Conservation (phyloP, 148 eudicot species). For the Chenopodium album region DNA sequence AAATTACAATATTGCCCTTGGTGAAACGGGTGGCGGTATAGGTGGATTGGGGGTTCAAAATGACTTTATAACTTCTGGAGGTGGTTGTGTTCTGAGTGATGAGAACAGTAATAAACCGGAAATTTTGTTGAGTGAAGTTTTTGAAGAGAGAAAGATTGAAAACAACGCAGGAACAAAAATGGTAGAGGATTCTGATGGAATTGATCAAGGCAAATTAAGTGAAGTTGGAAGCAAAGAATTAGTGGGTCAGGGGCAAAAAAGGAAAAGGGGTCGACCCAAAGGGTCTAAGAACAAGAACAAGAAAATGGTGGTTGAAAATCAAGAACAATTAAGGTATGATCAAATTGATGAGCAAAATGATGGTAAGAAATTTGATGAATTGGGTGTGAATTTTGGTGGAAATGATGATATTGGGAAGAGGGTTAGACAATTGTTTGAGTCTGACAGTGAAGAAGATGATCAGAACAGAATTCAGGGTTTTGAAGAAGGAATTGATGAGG, state of each 20-base stretch:
- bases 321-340: neutral
- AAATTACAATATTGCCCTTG: neutral
- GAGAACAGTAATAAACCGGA: neutral
- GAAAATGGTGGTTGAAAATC: neutral
- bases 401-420: slow-evolving; percentile 29
- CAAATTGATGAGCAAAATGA: no score
- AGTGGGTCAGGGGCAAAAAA: slow-evolving; percentile 24
- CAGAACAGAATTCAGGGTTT: neutral
- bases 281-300: slow-evolving; percentile 31
- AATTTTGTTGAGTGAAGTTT: neutral
- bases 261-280: slow-evolving; percentile 31
- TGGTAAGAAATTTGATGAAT: neutral
- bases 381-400: neutral
- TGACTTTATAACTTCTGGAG: slow-evolving; percentile 7
- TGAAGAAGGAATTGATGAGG: neutral
- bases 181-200: neutral
- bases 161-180: neutral
- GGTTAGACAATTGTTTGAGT: slow-evolving; percentile 31
- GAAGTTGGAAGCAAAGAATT: neutral
- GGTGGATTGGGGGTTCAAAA: neutral
- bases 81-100: neutral
- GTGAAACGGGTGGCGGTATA: neutral
- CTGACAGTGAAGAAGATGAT: slow-evolving; percentile 31
- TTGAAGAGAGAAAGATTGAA: neutral
- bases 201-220: neutral